phyloP scores from a whole-genome alignment of 768 basidiomycete species.

The Leccinum broughii region DNA sequence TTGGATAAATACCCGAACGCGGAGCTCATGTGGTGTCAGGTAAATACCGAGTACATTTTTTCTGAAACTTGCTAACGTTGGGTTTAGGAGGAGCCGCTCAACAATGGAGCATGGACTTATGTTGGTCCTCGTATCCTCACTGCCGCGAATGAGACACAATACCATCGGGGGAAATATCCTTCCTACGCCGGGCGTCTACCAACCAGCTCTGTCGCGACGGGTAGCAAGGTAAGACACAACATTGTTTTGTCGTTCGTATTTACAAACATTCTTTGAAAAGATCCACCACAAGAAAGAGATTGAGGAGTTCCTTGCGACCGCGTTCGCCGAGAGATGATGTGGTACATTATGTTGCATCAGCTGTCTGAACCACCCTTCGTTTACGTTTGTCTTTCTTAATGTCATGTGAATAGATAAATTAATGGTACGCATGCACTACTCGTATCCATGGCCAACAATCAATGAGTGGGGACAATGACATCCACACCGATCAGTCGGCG shows the following conservation, averaged over 20 bases:
- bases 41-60: slow-evolving; percentile 18
- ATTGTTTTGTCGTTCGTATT: neutral
- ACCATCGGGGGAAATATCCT: slow-evolving; percentile 91
- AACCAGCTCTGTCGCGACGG: slow-evolving; percentile 88
- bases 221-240: slow-evolving; percentile 66
- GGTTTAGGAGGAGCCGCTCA: slow-evolving; percentile 85
- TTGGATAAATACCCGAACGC: slow-evolving; percentile 97
- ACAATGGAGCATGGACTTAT: slow-evolving; percentile 98
- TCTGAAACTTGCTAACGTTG: slow-evolving; percentile 2
- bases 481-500: slow-evolving; percentile 25
- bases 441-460: neutral
- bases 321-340: slow-evolving; percentile 44
- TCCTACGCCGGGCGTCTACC: slow-evolving; percentile 92
- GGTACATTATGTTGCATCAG: neutral
- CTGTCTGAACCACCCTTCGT: neutral
- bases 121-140: slow-evolving; percentile 92
- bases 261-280: slow-evolving; percentile 42
- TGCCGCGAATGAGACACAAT: slow-evolving; percentile 84
- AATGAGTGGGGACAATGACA: neutral
- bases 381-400: neutral
- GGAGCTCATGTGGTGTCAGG: slow-evolving; percentile 90
- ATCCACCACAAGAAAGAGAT: slow-evolving; percentile 89
- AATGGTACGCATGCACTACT: neutral
- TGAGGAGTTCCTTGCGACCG: slow-evolving; percentile 64
- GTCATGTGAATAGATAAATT: slow-evolving; percentile 9